Evolutionary conservation across 202 grass and related monocot species (phyloP).

Genomic region (Tripidium arundinaceum): DNA sequence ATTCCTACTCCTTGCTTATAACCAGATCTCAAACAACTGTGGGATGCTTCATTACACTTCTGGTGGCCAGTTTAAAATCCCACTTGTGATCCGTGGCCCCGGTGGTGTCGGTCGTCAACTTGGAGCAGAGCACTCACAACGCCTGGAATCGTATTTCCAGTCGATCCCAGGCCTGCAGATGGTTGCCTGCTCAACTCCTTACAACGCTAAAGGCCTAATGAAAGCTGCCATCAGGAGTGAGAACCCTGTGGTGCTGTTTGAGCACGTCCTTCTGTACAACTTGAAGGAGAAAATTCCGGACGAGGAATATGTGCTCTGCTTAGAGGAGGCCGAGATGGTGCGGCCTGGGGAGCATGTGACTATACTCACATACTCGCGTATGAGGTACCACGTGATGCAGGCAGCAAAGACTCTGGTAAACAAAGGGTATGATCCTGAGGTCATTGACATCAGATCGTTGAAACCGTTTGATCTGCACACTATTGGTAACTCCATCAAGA

Average conservation of each 20-base stretch:
- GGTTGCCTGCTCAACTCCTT: constrained; percentile 88
- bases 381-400: constrained; percentile 89
- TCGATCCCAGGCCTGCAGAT: constrained; percentile 90
- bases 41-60: constrained; percentile 97
- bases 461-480: constrained; percentile 80
- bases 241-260: constrained; percentile 77
- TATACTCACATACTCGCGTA: constrained; percentile 73
- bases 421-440: constrained; percentile 70
- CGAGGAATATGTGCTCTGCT: constrained; percentile 64
- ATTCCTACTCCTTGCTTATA: constrained; percentile 85
- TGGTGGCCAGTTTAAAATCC: constrained; percentile 81
- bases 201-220: constrained; percentile 93
- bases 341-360: constrained; percentile 71
- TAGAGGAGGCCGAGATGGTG: constrained; percentile 87
- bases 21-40: constrained; percentile 92
- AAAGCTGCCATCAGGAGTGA: constrained; percentile 83
- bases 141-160: constrained; percentile 87
- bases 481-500: constrained; percentile 67
- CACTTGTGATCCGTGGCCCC: constrained; percentile 71
- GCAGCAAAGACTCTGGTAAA: constrained; percentile 71
- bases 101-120: constrained; percentile 87
- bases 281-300: constrained; percentile 78
- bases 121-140: constrained; percentile 80
- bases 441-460: constrained; percentile 76
- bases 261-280: constrained; percentile 81